Evolutionary conservation across 345 rosid species (phyloP), one percentile per base, ranked within the genome.

Genomic region (Brassica carinata): DNA sequence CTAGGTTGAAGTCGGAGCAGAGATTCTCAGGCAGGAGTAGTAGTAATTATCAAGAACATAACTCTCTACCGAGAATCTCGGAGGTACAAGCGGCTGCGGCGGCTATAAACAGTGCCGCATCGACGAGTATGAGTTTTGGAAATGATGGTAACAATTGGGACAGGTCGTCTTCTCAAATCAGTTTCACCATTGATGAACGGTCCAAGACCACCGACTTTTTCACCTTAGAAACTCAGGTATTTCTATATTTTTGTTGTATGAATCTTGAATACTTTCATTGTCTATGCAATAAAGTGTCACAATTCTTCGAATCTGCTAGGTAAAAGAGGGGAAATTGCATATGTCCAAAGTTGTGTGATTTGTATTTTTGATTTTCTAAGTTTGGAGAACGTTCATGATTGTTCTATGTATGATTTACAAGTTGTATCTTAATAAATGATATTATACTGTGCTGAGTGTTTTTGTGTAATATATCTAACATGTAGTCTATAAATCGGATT

Each of bases 211-310:
- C 90, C 1, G 96, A 90, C 51, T 63, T 89, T 40, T 89, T 86
- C 79, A 88, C 81, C 78, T 90, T 93, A 86, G 99, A 93, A 79
- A 83, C 97, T 80, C 97, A 96, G 99, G 99, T 96, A 85, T 57
- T 40, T 58, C 7, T 69, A 27, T 65, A 61, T 62, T 8, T 71
- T 9, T 81, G 8, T 19, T 71, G 36, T 64, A 17, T 75, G 73
- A 64, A 8, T 71, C 2, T 14, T 68, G 27, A 59, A 33, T 59
- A 59, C 34, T 10, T 73, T 17, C 34, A 34, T 7, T 36, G 51
- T 40, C 3, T 64, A 55, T 29, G 36, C 31, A 65, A 18, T 4
- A 59, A 69, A 69, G 74, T 33, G 14, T 69, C 31, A 18, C 23
- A 18, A 33, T 19, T 13, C 27, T 58, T 43, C 34, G 61, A 27